Evolutionary conservation across 805 yeast genomes (phyloP).

Genomic region (Yamadazyma endophytica): DNA sequence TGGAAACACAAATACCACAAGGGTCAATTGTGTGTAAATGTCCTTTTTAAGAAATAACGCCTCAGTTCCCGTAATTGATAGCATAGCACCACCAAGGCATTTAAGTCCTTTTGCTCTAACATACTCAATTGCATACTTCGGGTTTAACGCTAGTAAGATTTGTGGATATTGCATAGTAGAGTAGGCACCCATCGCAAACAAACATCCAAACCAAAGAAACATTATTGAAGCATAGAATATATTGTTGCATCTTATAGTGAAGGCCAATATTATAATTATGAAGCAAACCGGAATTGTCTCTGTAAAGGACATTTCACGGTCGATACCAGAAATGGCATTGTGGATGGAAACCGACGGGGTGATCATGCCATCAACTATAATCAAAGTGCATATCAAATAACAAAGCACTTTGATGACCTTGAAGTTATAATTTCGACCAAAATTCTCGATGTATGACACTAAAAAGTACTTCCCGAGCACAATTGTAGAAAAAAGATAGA

Average conservation of each 20-base stretch:
- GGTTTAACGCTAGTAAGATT: conserved; percentile 47
- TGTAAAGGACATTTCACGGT: background rate
- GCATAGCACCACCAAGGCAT: conserved; percentile 47
- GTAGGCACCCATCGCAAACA: conserved; percentile 43
- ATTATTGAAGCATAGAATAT: conserved; percentile 53
- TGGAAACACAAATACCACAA: conserved; percentile 47
- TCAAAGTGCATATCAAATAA: conserved; percentile 54
- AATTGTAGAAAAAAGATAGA: conserved; percentile 51
- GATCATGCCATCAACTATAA: conserved; percentile 55
- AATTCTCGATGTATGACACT: too few species aligned
- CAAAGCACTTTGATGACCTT: conserved; percentile 16
- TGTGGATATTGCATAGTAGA: conserved; percentile 41
- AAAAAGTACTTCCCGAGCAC: conserved; percentile 50
- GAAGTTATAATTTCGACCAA: too few species aligned
- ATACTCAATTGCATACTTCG: conserved; percentile 47
- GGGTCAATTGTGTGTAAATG: conserved; percentile 48
- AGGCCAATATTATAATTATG: too few species aligned
- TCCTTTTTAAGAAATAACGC: conserved; percentile 67
- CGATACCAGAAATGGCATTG: conserved; percentile 50
- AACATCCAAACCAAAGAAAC: conserved; percentile 45
- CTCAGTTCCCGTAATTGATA: conserved; percentile 56
- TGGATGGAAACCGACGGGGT: conserved; percentile 64
- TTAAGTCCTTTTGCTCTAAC: conserved; percentile 38
- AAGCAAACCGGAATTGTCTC: too few species aligned
- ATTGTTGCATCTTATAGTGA: too few species aligned